Evolutionary conservation across 768 basidiomycete genomes (phyloP).

Genomic region (Russula brevipes): DNA sequence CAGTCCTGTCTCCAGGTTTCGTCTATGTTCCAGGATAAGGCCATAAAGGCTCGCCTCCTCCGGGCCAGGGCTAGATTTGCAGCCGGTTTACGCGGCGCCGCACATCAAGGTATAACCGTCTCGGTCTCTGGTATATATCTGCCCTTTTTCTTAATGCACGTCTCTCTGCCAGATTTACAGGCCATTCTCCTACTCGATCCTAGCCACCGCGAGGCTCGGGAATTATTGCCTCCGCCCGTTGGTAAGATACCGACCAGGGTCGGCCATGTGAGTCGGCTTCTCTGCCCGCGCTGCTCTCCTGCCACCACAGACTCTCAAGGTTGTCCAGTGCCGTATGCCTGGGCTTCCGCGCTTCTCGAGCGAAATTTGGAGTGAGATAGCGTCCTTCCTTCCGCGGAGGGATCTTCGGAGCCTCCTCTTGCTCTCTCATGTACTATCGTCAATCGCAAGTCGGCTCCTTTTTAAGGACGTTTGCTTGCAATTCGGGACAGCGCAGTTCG

Average conservation of each 20-base stretch:
- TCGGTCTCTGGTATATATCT: background rate
- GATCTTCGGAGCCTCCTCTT: conserved; percentile 62
- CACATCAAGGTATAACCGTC: conserved; percentile 50
- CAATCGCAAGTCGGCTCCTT: conserved; percentile 61
- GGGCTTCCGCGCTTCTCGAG: conserved; percentile 53
- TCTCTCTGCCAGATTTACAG: conserved; percentile 48
- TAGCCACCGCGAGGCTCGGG: conserved; percentile 63
- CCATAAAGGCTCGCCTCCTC: conserved; percentile 57
- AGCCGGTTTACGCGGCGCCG: conserved; percentile 53
- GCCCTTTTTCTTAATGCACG: background rate
- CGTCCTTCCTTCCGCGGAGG: conserved; percentile 51
- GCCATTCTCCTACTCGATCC: conserved; percentile 58
- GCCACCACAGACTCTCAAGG: background rate
- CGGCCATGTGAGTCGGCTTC: conserved; percentile 44
- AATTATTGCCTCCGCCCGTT: conserved; percentile 45
- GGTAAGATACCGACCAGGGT: background rate
- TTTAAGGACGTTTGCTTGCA: conserved; percentile 62
- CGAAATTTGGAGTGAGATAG: conserved; percentile 72
- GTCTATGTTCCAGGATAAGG: conserved; percentile 45
- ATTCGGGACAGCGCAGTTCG: conserved; percentile 39
- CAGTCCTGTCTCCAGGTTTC: conserved; percentile 62
- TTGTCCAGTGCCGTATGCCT: conserved; percentile 32
- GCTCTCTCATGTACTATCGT: conserved; percentile 61
- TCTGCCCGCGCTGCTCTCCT: conserved; percentile 34
- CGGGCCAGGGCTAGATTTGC: conserved; percentile 63